Base-by-base conservation (phyloP, 768 basidiomycete species). In the Russula lepida region DNA sequence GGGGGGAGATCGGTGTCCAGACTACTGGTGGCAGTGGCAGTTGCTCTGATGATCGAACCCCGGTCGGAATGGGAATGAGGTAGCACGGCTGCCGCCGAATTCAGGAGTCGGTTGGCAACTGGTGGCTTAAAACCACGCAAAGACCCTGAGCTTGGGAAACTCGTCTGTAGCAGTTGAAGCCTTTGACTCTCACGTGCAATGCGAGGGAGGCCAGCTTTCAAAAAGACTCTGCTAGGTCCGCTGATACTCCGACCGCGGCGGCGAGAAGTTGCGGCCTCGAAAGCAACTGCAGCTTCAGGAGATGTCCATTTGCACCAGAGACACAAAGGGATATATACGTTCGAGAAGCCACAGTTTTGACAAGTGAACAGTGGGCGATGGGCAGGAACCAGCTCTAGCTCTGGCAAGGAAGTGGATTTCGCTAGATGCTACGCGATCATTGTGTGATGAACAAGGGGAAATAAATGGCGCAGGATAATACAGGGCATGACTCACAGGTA, bases 221-320 rank as follows among this genome's bases (percentile, higher is more conserved):
- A n/a, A 19, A 30, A 21, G 3, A 43, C 30, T 27, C n/a, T 44
- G 1, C 58, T 17, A 8, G 63, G 63, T 11, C 54, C 54, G 39
- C 59, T 64, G 33, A 61, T 48, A 39, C 54, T 33, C 25, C 64
- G 57, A 7, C 55, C 33, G 6, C 58, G 56, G 28, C 50, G 56
- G 28, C 46, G 54, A 33, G 54, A 39, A 27, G 50, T 39, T 33
- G 54, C 44, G 13, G 49, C 54, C 37, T 60, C 46, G 50, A 66
- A 66, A 21, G 57, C 55, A 2, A 46, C 23, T 30, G 58, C 30
- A 9, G 57, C 51, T 25, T 59, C 62, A 5, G 55, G 46, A 46
- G 63, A 64, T 39, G 63, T 54, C 64, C 64, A 66, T 12, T 58
- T 47, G 41, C 64, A 66, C 64, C 64, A 66, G 13, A 66, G 63